Evolutionary conservation across 2,329 filamentous ascomycete species (phyloP), one percentile per base, ranked within the genome.

Genomic region (Epichloe hybrida): DNA sequence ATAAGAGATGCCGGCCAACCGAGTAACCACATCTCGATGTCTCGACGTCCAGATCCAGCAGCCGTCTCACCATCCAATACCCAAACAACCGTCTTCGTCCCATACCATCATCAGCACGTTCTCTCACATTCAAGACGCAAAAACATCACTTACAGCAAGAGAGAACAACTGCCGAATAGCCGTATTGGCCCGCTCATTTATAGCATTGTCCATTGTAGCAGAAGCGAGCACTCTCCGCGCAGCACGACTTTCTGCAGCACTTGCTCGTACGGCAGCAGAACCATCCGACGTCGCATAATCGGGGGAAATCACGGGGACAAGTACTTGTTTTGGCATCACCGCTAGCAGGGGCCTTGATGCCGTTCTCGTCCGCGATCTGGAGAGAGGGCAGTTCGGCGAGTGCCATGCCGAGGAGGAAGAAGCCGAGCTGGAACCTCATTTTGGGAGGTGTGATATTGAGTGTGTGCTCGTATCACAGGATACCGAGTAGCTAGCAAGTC

Each of bases 251-350:
- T 2, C 11, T 1, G 48, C 53, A 54, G 48, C 53, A 54, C 46
- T 54, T 54, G 48, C 13, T 36, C 15, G 53, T 54, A 21, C 4
- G 17, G 53, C 53, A 54, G 51, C 53, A 54, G 11, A 54, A 46
- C 12, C 21, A 15, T 20, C 42, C 48, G 35, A 49, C 5, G 15
- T 27, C 38, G 51, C 50, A 54, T n/a, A 44, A 40, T 6, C 53
- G 40, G 53, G 23, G 50, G 40, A 46, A 54, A 7, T 12, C n/a
- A 5, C 37, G 20, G n/a, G 53, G 50, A 40, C 53, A 54, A n/a
- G 45, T 17, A 1, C 8, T 27, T 3, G 36, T 12, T 5, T 38
- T n/a, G 43, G 38, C 42, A 6, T 38, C 36, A 9, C 37, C 43
- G 17, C 38, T 21, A 20, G 41, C n/a, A 5, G 38, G 13, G 27